Evolutionary conservation across 2,329 filamentous ascomycete species (phyloP), one percentile per base, ranked within the genome.

Genomic region (Cadophora gregata): DNA sequence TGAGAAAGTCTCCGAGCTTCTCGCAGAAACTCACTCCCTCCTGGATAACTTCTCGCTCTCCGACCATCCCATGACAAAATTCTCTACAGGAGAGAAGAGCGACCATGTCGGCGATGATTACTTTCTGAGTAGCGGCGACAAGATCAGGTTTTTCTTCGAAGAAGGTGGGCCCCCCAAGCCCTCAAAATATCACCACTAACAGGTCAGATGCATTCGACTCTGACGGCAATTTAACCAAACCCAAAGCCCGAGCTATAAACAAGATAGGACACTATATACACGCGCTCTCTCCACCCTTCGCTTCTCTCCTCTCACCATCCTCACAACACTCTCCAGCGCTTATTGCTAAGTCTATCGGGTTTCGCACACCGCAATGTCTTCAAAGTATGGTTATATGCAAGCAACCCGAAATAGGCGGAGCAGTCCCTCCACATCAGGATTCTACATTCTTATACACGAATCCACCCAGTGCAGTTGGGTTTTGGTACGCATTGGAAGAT

Each of bases 301-400:
- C 86, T 0, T 72, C 77, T 1, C 80, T 90, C 24, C 80, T 88
- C 51, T 67, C 68, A 0, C 76, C 29, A 77, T 84, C 38, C 84
- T 84, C 73, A 4, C 64, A 64, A 0, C 71, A 76, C 58, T 73
- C 72, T 19, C 75, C 76, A 1, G 71, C 74, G 4, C 76, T 79
- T 53, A 78, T 82, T 16, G 78, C 78, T 0, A 83, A 87, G 47
- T 86, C 85, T 14, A 77, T 80, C 50, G 78, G 79, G 0, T 79
- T 76, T 79, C 45, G 78, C 78, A 66, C 90, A 87, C 78, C 84
- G 79, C 69, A 70, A 60, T 87, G 85, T 67, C 83, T 99, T 62
- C 96, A 99, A 83, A 96, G 91, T 78, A 99, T 99, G 96, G 85
- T 98, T 31, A 98, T 99, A 74, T 97, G 93, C 86, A 99, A 99